Conservation (phyloP, 768 basidiomycete species). For the Pulveroboletus frians region DNA sequence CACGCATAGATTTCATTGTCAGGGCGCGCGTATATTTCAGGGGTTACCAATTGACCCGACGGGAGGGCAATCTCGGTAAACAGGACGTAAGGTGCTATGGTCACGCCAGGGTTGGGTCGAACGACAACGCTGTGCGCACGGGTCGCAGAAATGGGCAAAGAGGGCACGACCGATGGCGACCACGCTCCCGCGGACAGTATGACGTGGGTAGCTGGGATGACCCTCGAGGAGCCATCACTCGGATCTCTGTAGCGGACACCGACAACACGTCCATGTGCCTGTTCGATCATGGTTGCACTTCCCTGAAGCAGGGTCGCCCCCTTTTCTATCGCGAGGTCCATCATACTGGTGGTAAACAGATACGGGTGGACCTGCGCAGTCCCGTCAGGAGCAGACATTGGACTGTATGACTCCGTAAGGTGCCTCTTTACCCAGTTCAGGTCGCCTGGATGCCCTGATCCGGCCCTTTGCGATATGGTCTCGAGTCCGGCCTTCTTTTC, state of each 20-base stretch:
- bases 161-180: slow-evolving; percentile 58
- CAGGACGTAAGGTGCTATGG: slow-evolving; percentile 69
- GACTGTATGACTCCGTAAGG: slow-evolving; percentile 57
- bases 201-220: slow-evolving; percentile 60
- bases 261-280: slow-evolving; percentile 38
- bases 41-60: slow-evolving; percentile 34
- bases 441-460: slow-evolving; percentile 44
- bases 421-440: slow-evolving; percentile 49
- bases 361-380: slow-evolving; percentile 80
- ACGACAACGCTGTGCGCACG: slow-evolving; percentile 74
- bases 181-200: slow-evolving; percentile 84
- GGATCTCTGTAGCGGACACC: slow-evolving; percentile 41
- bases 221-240: slow-evolving; percentile 20
- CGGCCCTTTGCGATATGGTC: slow-evolving; percentile 13
- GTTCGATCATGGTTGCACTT: slow-evolving; percentile 42
- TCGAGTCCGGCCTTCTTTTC: slow-evolving; percentile 51
- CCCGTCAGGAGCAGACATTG: slow-evolving; percentile 46
- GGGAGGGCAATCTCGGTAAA: slow-evolving; percentile 69
- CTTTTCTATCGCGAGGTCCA: slow-evolving; percentile 52
- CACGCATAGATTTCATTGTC: slow-evolving; percentile 71
- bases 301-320: slow-evolving; percentile 49
- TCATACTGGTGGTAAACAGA: slow-evolving; percentile 68
- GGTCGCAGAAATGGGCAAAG: slow-evolving; percentile 54
- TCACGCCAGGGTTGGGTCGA: slow-evolving; percentile 38
- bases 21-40: slow-evolving; percentile 72